Conservation (phyloP, 208 protist genomes). For the Crithidia fasciculata region DNA sequence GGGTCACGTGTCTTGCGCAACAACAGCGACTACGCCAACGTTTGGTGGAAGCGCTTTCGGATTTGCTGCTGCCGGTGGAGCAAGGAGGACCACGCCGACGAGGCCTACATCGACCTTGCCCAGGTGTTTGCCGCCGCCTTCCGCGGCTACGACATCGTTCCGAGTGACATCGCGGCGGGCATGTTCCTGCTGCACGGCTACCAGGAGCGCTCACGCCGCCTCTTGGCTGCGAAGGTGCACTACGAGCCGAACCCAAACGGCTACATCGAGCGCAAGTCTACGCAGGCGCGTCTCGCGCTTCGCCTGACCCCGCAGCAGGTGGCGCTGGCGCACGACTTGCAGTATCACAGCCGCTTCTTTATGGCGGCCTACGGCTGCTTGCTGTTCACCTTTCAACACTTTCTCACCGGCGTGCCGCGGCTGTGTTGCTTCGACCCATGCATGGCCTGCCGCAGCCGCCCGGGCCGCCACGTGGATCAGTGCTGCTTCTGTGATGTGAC, state of each 20-base stretch:
- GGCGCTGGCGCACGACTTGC: constrained; percentile 46
- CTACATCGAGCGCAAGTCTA: constrained; percentile 47
- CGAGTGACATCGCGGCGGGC: constrained; percentile 84
- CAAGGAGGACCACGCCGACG: constrained; percentile 32
- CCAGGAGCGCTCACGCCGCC: constrained; percentile 50
- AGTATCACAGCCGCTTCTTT: constrained; percentile 77
- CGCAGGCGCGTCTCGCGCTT: constrained; percentile 54
- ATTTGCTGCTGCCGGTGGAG: constrained; percentile 63
- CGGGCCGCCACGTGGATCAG: constrained; percentile 53
- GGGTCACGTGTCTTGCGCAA: constrained; percentile 43
- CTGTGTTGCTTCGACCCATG: constrained; percentile 69
- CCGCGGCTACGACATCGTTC: constrained; percentile 84
- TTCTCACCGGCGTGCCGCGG: constrained; percentile 50
- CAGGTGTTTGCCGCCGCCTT: constrained; percentile 75
- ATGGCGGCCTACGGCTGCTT: constrained; percentile 80
- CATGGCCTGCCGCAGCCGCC: constrained; percentile 68
- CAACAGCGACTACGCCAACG: constrained; percentile 63
- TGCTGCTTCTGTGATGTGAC: constrained; percentile 70
- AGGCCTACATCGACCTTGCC: constrained; percentile 65
- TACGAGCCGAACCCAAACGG: constrained; percentile 42
- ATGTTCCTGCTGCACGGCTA: constrained; percentile 82
- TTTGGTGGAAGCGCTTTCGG: constrained; percentile 70
- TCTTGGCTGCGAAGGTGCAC: constrained; percentile 28
- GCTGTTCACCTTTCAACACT: constrained; percentile 75
- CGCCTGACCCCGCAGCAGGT: constrained; percentile 45